These are phyloP conservation scores for Rhodotorula sp. DNA, from an alignment of 1,284 basidiomycete genomes.

Conservation along the genomic window DNA sequence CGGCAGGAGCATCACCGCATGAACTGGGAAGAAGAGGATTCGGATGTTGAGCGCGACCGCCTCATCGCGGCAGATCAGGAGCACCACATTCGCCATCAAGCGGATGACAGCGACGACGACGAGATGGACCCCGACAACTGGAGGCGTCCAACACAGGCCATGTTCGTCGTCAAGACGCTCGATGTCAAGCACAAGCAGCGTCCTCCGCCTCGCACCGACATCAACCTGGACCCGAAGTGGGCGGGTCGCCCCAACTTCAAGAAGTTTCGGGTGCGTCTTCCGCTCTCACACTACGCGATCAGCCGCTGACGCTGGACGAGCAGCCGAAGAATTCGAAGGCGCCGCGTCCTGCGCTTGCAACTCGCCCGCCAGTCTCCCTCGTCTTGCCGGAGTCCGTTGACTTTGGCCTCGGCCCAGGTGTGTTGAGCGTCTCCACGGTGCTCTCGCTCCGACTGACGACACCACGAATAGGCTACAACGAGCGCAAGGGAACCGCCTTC, in stretches of 20 bases:
- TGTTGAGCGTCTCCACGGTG: neutral
- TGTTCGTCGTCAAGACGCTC: conserved; percentile 32
- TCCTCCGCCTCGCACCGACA: conserved; percentile 6
- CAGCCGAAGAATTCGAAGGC: conserved; percentile 28
- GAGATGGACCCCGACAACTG: conserved; percentile 32
- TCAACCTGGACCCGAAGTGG: conserved; percentile 15
- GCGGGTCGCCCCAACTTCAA: conserved; percentile 35
- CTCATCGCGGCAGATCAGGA: conserved; percentile 29
- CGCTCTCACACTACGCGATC: neutral
- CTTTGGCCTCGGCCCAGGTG: conserved; percentile 35
- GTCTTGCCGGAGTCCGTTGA: conserved; percentile 26
- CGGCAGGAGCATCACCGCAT: conserved; percentile 12
- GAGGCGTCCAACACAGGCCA: conserved; percentile 25
- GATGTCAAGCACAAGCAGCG: conserved; percentile 15
- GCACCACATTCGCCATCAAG: neutral
- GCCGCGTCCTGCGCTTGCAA: conserved; percentile 1
- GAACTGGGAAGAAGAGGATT: conserved; percentile 36
- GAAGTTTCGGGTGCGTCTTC: conserved; percentile 26
- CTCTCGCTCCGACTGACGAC: neutral
- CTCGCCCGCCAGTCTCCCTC: conserved; percentile 17
- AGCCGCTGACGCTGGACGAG: neutral
- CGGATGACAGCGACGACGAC: conserved; percentile 10
- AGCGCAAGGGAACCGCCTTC: conserved; percentile 17
- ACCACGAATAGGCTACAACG: conserved; percentile 21
- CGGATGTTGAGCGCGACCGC: conserved; percentile 28